phyloP scores from a whole-genome alignment of 192 early-diverging fungal species.

The Rhizophlyctis rosea region DNA sequence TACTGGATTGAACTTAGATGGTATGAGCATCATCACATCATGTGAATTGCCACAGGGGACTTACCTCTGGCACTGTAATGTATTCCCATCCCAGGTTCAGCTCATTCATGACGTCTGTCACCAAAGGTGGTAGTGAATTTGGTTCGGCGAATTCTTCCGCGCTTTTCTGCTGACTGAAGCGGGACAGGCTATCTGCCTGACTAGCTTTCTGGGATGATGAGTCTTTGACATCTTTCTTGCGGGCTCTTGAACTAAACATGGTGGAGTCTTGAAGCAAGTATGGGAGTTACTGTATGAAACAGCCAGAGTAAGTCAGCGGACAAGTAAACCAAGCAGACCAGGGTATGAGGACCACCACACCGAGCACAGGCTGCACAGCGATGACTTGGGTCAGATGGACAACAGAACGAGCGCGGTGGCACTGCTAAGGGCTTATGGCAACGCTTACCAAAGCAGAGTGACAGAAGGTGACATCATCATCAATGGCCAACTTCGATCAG shows the following conservation, averaged over 20 bases:
- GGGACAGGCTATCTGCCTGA: neutral
- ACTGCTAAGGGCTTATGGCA: too few relatives aligned
- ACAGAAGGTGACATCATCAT: too few relatives aligned
- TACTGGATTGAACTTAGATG: constrained; percentile 54
- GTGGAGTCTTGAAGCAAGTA: too few relatives aligned
- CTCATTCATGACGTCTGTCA: constrained; percentile 41
- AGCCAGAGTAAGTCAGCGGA: too few relatives aligned
- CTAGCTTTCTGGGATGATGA: neutral
- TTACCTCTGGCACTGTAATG: constrained; percentile 47
- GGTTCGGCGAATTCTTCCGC: constrained; percentile 14
- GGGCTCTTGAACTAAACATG: neutral
- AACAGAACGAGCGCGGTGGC: too few relatives aligned
- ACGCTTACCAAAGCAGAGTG: too few relatives aligned
- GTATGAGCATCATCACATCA: neutral
- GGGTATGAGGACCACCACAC: too few relatives aligned
- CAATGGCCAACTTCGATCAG: too few relatives aligned
- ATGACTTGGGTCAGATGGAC: too few relatives aligned
- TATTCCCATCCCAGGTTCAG: constrained; percentile 50
- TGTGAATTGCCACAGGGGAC: constrained; percentile 4
- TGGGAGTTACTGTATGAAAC: too few relatives aligned
- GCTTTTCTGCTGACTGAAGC: neutral
- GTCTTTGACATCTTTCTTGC: neutral
- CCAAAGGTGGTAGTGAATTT: constrained; percentile 37
- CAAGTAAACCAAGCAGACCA: too few relatives aligned
- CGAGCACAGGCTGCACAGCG: too few relatives aligned